Conservation (phyloP, 768 basidiomycete species). For the Mycena pura region DNA sequence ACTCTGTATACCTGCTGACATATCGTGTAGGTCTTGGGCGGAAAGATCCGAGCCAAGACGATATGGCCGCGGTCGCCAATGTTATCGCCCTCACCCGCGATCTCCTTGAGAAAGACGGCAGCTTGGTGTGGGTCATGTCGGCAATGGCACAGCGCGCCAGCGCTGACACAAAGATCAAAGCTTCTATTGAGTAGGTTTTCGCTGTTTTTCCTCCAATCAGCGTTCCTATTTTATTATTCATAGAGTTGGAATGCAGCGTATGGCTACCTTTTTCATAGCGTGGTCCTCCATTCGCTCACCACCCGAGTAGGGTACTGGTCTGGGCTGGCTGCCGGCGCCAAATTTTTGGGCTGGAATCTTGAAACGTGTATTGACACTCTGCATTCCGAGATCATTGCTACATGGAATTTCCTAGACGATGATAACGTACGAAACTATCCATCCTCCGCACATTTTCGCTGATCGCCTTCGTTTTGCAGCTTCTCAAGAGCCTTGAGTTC, state of each 20-base stretch:
- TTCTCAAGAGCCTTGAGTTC: neutral
- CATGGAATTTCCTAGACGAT: neutral
- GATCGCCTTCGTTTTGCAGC: neutral
- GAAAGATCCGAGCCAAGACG: neutral
- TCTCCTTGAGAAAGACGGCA: neutral
- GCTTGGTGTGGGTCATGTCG: neutral
- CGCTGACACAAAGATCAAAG: neutral
- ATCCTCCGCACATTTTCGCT: neutral
- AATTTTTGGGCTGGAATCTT: neutral
- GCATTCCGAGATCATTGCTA: neutral
- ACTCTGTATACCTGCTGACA: neutral
- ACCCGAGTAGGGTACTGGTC: neutral
- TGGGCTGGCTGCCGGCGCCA: neutral
- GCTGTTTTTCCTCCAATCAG: neutral
- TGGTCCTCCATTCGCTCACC: neutral
- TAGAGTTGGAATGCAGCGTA: neutral
- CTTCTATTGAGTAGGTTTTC: neutral
- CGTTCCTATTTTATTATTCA: neutral
- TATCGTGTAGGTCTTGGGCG: neutral
- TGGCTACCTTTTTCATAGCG: neutral
- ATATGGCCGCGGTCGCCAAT: neutral
- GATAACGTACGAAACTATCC: neutral
- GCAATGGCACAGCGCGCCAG: no score
- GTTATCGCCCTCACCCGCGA: neutral
- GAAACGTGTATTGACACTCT: neutral